Percentiles rank a stretch among this genome's conserved stretches.
Conservation (phyloP, 164 flowering plant species). For the Vitis rupestris region DNA sequence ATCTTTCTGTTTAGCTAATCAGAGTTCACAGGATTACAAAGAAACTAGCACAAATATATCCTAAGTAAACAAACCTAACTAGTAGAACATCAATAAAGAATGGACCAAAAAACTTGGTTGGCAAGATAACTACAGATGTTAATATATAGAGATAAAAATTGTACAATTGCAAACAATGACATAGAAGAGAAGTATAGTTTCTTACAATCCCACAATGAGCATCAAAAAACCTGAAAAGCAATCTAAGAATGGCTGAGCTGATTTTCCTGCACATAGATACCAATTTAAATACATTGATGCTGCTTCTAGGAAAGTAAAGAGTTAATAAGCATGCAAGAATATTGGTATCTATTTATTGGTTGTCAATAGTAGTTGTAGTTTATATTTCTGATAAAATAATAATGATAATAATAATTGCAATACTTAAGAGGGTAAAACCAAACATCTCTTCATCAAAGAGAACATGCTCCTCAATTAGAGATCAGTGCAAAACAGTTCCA, state of each 20-base stretch:
- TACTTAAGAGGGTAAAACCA: no score
- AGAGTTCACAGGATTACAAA: background rate
- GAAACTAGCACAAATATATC: background rate
- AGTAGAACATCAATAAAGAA: background rate
- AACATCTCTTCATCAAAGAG: no score
- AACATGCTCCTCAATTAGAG: no score
- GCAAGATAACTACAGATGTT: background rate
- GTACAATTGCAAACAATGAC: slow-evolving; percentile 2
- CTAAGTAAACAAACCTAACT: background rate
- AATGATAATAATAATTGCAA: no score
- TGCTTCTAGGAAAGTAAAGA: background rate
- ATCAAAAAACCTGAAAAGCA: slow-evolving; percentile 93
- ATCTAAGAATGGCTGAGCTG: slow-evolving; percentile 91
- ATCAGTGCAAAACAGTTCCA: no score
- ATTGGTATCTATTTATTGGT: background rate
- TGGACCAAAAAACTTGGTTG: background rate
- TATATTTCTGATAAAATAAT: no score
- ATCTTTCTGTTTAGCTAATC: background rate
- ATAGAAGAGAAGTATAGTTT: slow-evolving; percentile 4
- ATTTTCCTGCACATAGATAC: slow-evolving; percentile 73
- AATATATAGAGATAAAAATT: background rate
- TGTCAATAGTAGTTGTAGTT: background rate
- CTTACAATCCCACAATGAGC: slow-evolving; percentile 78
- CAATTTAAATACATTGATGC: slow-evolving; percentile 11
- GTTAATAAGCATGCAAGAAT: background rate